phyloP scores from a whole-genome alignment of 352 stramenopile genomes.

The Pythium insidiosum region DNA sequence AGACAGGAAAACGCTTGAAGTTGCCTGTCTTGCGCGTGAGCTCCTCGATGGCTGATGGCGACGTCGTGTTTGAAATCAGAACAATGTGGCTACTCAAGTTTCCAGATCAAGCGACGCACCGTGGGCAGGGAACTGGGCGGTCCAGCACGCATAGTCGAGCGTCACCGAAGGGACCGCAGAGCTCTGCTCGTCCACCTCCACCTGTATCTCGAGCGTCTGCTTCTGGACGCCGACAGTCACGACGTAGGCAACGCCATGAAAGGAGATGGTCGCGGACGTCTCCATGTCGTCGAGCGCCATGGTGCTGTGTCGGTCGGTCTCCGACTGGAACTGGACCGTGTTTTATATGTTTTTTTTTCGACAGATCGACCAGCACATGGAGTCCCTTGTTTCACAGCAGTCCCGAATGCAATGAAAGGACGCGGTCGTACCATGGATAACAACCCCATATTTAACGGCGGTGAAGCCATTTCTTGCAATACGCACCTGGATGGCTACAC shows the following conservation, averaged over 20 bases:
- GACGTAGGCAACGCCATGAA: constrained; percentile 70
- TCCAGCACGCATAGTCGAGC: constrained; percentile 30
- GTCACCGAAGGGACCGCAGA: neutral
- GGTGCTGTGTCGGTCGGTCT: too few relatives aligned
- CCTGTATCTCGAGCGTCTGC: constrained; percentile 59
- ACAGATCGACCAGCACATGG: too few relatives aligned
- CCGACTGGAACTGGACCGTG: too few relatives aligned
- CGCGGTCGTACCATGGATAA: too few relatives aligned
- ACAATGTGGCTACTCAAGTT: neutral
- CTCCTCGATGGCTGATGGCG: constrained; percentile 85
- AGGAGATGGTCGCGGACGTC: constrained; percentile 49
- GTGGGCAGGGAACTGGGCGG: constrained; percentile 39
- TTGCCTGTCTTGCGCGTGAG: constrained; percentile 92
- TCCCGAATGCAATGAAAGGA: too few relatives aligned
- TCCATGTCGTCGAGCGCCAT: constrained; percentile 19
- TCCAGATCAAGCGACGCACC: constrained; percentile 14
- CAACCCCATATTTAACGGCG: too few relatives aligned
- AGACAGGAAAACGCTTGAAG: constrained; percentile 89
- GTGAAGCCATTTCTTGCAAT: too few relatives aligned
- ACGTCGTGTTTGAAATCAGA: too few relatives aligned
- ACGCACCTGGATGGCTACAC: too few relatives aligned
- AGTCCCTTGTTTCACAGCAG: too few relatives aligned
- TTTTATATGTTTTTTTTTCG: too few relatives aligned
- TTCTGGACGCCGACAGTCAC: constrained; percentile 51
- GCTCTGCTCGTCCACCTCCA: constrained; percentile 42